Evolutionary conservation across 768 basidiomycete genomes (phyloP).

Genomic region (Russula griseocarnosa): DNA sequence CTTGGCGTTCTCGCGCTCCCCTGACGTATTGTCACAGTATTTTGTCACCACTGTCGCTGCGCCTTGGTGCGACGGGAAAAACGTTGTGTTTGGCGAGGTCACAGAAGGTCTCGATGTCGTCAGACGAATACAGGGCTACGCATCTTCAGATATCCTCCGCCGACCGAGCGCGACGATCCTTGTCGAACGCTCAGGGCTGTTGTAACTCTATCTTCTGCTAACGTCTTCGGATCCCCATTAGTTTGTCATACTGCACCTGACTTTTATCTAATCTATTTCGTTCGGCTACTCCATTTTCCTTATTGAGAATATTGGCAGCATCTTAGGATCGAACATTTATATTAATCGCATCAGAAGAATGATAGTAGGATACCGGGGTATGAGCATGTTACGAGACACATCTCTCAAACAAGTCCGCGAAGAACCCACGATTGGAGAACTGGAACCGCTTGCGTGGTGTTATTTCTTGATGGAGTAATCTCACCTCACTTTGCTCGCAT

Average conservation of each 20-base stretch:
- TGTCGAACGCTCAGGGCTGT: slow-evolving; percentile 24
- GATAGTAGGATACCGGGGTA: background rate
- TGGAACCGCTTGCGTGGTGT: background rate
- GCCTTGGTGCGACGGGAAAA: slow-evolving; percentile 65
- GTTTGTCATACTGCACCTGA: slow-evolving; percentile 8
- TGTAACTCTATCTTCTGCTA: slow-evolving; percentile 15
- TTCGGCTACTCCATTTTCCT: slow-evolving; percentile 3
- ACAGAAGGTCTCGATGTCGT: slow-evolving; percentile 62
- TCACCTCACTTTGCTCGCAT: background rate
- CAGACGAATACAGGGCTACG: slow-evolving; percentile 49
- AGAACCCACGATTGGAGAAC: slow-evolving; percentile 5
- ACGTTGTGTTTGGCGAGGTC: slow-evolving; percentile 71
- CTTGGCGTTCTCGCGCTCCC: background rate
- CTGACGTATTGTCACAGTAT: slow-evolving; percentile 43
- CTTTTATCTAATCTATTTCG: slow-evolving; percentile 17
- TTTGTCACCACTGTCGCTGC: slow-evolving; percentile 73
- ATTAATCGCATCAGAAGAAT: slow-evolving; percentile 2
- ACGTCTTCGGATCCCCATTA: slow-evolving; percentile 1
- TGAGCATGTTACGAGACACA: background rate
- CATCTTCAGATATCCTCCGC: slow-evolving; percentile 25
- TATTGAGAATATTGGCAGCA: slow-evolving; percentile 2
- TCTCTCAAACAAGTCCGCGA: background rate
- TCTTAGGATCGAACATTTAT: background rate
- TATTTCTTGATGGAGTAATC: background rate
- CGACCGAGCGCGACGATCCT: slow-evolving; percentile 25